phyloP scores from a whole-genome alignment of 345 rosid genomes.

The Rhizophora apiculata region DNA sequence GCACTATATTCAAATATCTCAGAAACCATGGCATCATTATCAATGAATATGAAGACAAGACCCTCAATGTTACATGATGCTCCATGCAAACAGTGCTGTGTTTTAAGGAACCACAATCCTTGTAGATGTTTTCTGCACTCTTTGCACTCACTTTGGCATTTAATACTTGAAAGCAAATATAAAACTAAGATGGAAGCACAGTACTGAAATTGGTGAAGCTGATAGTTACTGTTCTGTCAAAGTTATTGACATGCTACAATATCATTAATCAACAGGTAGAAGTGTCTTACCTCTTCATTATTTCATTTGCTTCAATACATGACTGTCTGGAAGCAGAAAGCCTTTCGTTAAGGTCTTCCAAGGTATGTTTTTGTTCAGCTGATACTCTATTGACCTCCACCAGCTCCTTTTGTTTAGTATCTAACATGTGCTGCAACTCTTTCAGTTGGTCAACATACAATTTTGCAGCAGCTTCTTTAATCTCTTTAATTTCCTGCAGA shows the following conservation, averaged over 20 bases:
- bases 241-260: no score
- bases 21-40: background rate
- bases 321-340: conserved; percentile 79
- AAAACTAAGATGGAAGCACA: no score
- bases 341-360: conserved; percentile 79
- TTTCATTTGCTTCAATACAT: conserved; percentile 79
- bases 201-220: no score
- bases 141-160: no score
- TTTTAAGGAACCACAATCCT: no score
- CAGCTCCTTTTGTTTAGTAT: conserved; percentile 59
- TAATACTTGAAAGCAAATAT: no score
- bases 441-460: conserved; percentile 47
- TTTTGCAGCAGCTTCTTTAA: conserved; percentile 56
- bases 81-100: no score
- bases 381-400: conserved; percentile 50
- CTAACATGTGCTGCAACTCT: conserved; percentile 48
- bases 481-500: conserved; percentile 64
- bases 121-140: no score
- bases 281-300: conserved; percentile 57
- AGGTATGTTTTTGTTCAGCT: conserved; percentile 71
- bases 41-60: no score
- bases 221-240: no score
- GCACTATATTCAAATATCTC: background rate
- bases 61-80: no score
- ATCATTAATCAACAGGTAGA: background rate